Conservation (phyloP, 1,284 basidiomycete species). For the Irpex sp. region DNA sequence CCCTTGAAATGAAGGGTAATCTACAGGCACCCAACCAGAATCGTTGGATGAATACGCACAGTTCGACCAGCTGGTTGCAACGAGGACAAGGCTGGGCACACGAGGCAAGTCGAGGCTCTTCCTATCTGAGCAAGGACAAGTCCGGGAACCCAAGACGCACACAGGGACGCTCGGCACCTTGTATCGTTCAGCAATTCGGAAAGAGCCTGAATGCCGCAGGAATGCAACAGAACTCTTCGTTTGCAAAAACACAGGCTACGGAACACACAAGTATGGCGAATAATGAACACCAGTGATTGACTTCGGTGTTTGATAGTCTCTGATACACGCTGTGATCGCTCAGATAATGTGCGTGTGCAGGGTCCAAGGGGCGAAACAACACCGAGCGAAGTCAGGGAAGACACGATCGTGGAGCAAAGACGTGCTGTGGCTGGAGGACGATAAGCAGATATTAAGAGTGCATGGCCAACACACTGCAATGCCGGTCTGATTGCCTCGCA, state of each 20-base stretch:
- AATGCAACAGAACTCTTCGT: neutral
- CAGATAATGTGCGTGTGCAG: conserved; percentile 1
- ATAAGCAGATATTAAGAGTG: conserved; percentile 1
- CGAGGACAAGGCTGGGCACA: neutral
- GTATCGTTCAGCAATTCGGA: no score
- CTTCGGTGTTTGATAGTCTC: neutral
- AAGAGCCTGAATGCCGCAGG: neutral
- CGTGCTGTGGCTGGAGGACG: neutral
- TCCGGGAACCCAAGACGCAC: neutral
- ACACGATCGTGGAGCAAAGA: neutral
- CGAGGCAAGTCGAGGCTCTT: neutral
- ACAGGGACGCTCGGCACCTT: neutral
- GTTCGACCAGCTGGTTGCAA: neutral
- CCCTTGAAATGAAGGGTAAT: neutral
- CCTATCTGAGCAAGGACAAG: neutral
- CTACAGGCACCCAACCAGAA: neutral
- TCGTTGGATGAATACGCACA: neutral
- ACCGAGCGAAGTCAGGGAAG: no score
- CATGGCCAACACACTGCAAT: neutral
- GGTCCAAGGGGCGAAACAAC: neutral
- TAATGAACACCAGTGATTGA: neutral
- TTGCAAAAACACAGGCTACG: neutral
- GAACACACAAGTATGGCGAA: neutral
- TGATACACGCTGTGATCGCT: conserved; percentile 1
- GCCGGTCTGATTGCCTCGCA: neutral